These are phyloP conservation scores for Blastocrithidia nonstop DNA, from an alignment of 208 protist genomes.

Conservation along the genomic window DNA sequence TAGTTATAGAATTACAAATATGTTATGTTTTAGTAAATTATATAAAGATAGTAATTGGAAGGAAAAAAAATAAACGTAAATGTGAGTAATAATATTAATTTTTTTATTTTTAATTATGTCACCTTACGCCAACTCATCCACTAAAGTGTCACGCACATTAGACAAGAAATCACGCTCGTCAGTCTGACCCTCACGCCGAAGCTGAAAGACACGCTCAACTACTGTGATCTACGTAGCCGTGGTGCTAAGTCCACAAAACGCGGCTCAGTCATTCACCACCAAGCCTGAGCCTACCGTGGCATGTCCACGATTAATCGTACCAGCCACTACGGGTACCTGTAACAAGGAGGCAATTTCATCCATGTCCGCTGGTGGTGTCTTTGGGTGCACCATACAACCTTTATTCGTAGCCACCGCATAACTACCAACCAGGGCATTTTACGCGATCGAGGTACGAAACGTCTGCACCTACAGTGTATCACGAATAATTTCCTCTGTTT, in stretches of 20 bases:
- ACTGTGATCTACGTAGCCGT: conserved; percentile 98
- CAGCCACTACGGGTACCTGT: conserved; percentile 97
- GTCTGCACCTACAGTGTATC: conserved; percentile 97
- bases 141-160: conserved; percentile 70
- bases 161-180: conserved; percentile 69
- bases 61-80: too few relatives aligned
- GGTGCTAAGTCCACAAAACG: conserved; percentile 97
- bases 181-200: conserved; percentile 57
- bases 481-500: conserved; percentile 99
- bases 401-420: conserved; percentile 97
- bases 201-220: conserved; percentile 98
- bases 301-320: conserved; percentile 98
- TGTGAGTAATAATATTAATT: too few relatives aligned
- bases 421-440: conserved; percentile 97
- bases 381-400: conserved; percentile 95
- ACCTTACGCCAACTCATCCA: conserved; percentile 85
- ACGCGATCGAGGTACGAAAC: conserved; percentile 96
- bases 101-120: too few relatives aligned
- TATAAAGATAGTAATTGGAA: too few relatives aligned
- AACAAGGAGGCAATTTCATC: conserved; percentile 97
- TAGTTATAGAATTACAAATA: too few relatives aligned
- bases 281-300: conserved; percentile 89
- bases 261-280: conserved; percentile 98
- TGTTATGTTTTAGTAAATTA: too few relatives aligned
- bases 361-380: conserved; percentile 94